Base-by-base conservation (phyloP, 805 yeast genomes). In the Alloascoidea hylecoeti region DNA sequence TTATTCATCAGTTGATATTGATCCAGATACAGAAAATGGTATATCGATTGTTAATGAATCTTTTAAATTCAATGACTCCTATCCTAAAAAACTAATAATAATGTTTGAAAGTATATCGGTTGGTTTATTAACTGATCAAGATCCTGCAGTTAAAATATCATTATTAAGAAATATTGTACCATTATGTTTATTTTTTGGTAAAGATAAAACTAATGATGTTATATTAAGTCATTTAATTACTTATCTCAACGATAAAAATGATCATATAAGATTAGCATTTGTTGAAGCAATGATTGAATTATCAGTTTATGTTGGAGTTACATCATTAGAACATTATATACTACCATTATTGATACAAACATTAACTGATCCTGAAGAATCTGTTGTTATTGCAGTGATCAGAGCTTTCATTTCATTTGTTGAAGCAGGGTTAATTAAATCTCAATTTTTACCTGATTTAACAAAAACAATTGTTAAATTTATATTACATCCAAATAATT, bases 161-260 rank as follows among this genome's bases (percentile, higher is more conserved):
- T 56, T 92, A 5, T 60, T 92, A 35, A 59, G 67, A 34, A 74
- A 82, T 42, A 78, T 88, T n/a, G 60, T 80, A 4, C 82, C 86
- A 0, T 55, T 92, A 3, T 84, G 96, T 47, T 64, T 76, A 5
- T 81, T 80, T 41, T 77, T 92, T 51, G 96, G 96, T 0, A 75
- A 78, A 39, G 94, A 84, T 39, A 82, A 76, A 46, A 80, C 96
- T 0, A 88, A 83, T 50, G 97, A 92, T 52, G 64, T 92, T 33
- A 75, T 92, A 16, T 58, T 92, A 35, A 86, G 95, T 35, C 97
- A 92, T 60, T 61, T 88, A 40, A 88, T 92, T 34, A 88, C 97
- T 0, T 92, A 86, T 50, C 58, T 92, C 44, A 92, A 92, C 54
- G 96, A 88, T 50, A 67, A 74, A 39, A 75, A 76, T 49, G 60